Conservation (phyloP, 805 yeast genomes). For the Yarrowia phangngaensis region DNA sequence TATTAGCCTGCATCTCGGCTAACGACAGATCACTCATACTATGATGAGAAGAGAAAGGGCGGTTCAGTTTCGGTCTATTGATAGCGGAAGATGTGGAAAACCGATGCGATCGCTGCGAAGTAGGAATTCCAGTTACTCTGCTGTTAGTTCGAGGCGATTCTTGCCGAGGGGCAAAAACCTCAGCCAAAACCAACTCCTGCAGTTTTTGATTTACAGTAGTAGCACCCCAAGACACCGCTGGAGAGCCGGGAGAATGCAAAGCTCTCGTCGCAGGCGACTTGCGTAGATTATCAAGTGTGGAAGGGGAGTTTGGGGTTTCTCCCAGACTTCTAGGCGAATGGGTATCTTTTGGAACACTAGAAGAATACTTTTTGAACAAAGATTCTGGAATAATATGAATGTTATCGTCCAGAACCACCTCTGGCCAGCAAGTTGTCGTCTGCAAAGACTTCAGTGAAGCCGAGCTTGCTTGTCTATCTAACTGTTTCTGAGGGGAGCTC, state of each 20-base stretch:
- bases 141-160: constrained; percentile 11
- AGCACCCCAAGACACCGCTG: constrained; percentile 45
- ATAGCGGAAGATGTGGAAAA: constrained; percentile 13
- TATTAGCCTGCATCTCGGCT: constrained; percentile 20
- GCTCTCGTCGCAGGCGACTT: constrained; percentile 18
- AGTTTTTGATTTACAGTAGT: constrained; percentile 68
- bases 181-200: constrained; percentile 66
- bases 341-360: constrained; percentile 28
- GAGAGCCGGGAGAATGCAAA: constrained; percentile 21
- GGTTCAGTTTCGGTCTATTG: constrained; percentile 10
- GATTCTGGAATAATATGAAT: constrained; percentile 86
- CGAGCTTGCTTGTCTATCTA: constrained; percentile 18
- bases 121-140: constrained; percentile 7
- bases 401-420: constrained; percentile 88
- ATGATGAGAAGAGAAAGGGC: constrained; percentile 15
- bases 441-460: constrained; percentile 20
- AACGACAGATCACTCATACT: constrained; percentile 15
- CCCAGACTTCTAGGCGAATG: constrained; percentile 10
- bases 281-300: constrained; percentile 11
- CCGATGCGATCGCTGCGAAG: constrained; percentile 24
- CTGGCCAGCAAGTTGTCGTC: constrained; percentile 52
- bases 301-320: constrained; percentile 8
- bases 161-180: constrained; percentile 58
- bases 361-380: constrained; percentile 59
- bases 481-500: constrained; percentile 14